Evolutionary conservation across 2,329 filamentous ascomycete species (phyloP), one percentile per base, ranked within the genome.

Genomic region (Penicillium sp.): DNA sequence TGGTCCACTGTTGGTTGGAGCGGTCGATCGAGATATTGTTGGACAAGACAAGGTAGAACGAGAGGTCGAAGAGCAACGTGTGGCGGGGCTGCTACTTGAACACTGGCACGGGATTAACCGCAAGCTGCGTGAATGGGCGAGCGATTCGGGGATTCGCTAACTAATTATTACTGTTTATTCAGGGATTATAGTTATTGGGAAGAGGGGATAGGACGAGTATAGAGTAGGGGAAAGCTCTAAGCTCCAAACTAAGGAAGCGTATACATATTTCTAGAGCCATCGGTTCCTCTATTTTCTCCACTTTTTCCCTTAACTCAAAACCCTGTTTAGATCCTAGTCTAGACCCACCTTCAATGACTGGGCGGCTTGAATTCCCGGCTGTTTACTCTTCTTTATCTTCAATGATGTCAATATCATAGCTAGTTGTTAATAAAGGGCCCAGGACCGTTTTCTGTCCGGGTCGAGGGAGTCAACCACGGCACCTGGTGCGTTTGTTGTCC

Each of bases 91-190:
- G 58, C 45, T 74, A 50, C 56, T 72, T 39, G 59, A 57, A 23
- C 53, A 66, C 46, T 74, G 71, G 71, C 62, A 60, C 9, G 57
- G 52, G 2, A 57, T 74, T 15, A 68, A 64, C 46, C 58, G 61
- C 18, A 66, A 70, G 42, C 47, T 72, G 38, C 38, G 38, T 12
- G 38, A 40, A 8, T 27, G 38, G 38, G 24, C 2, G 9, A 15
- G 38, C 20, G 12, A 8, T 7, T 10, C 32, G 18, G 33, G 33
- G 4, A 12, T 18, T 23, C 33, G 18, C 3, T 37, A 18, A 37
- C 3, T 23, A 18, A 37, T 20, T 20, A 2, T 10, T 10, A 12
- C 15, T 10, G 33, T 10, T 8, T 18, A 18, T 35, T 15, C 15
- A 37, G 15, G 9, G 33, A 37, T 20, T 37, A 20, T 37, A 10